Evolutionary conservation across 129 eudicot genomes (phyloP).

Genomic region (Silybum marianum): DNA sequence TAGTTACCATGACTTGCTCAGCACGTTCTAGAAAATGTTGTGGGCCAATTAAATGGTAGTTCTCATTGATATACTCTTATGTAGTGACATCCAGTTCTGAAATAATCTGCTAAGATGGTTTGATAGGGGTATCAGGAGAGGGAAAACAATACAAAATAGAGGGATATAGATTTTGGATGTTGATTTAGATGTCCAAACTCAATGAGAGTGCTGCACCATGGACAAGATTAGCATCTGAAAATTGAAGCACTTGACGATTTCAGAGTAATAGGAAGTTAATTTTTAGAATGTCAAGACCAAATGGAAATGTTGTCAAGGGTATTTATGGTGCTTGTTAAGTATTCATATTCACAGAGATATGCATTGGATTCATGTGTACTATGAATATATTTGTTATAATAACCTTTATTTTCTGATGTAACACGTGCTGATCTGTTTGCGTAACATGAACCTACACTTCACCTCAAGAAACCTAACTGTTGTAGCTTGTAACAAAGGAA

Average conservation of each 20-base stretch:
- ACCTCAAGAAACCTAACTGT: not conserved
- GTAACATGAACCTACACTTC: not conserved
- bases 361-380: not conserved
- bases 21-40: not conserved
- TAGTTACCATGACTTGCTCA: not conserved
- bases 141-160: not conserved
- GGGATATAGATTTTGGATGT: not conserved
- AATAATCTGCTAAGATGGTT: not conserved
- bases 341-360: not conserved
- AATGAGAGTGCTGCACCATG: not conserved
- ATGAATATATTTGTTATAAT: not conserved
- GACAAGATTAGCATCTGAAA: not conserved
- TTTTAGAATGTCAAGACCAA: not conserved
- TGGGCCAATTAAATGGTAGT: not conserved
- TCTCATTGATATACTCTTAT: not conserved
- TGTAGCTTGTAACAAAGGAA: not conserved
- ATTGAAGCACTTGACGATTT: not conserved
- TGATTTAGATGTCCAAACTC: constrained; percentile 3
- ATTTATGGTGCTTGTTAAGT: not conserved
- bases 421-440: not conserved
- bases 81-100: not conserved
- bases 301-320: not conserved
- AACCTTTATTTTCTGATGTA: not conserved
- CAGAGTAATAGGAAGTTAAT: not conserved
- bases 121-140: not conserved